Evolutionary conservation across 306 rosid species (phyloP), one percentile per base, ranked within the genome.

Genomic region (Lathyrus sativus): DNA sequence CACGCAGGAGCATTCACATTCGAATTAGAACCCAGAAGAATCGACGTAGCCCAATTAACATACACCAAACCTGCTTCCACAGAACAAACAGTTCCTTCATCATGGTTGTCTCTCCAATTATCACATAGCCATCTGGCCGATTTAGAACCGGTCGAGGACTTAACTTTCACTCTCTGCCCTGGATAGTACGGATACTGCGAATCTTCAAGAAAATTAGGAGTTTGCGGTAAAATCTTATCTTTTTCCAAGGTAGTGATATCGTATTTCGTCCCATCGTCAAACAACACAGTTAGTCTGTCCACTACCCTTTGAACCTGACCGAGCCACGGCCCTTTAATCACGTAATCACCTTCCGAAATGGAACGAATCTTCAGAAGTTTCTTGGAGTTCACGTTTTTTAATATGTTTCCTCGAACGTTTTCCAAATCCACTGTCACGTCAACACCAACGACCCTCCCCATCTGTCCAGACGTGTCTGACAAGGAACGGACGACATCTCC

Each of bases 151-250:
- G 79, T 73, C 54, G 95, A 82, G 53, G 78, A 81, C 76, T 79
- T 77, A 50, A 91, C 81, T 79, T 76, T 76, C 53, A 95, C 96
- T 85, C 96, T 95, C 78, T 84, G 99, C 57, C 99, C 99, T 31
- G 97, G 99, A 80, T 88, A 95, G 62, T 85, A 90, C 43, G 96
- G 95, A 77, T 78, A 95, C 81, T 88, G 97, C 6, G 81, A 77
- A 75, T 95, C 99, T 68, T 95, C 96, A 58, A 95, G 89, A 55
- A 80, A 67, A 80, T 82, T 81, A 48, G 76, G 83, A 74, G 85
- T 81, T 66, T 85, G 11, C 3, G 99, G 95, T 44, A 78, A 54
- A 71, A 90, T 78, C 81, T 78, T 88, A 31, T 84, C 95, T 62
- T 72, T 87, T 73, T 87, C 92, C 64, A 75, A 78, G 37, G 85